These are phyloP conservation scores for Lachnellula suecica DNA, from an alignment of 2,329 filamentous ascomycete genomes.

Conservation along the genomic window DNA sequence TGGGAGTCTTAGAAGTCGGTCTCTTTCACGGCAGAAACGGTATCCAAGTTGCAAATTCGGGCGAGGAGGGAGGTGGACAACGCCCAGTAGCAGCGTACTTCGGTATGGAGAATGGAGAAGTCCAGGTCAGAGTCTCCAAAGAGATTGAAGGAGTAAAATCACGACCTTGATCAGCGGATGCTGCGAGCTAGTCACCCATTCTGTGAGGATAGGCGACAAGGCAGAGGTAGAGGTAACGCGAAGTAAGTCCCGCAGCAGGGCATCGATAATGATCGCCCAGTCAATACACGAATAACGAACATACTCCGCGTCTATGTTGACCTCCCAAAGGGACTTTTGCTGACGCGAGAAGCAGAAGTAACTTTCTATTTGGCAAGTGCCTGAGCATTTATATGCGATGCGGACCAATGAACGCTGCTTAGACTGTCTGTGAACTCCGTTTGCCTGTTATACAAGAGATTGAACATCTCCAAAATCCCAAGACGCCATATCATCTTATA, in stretches of 20 bases:
- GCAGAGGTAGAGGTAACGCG: no score
- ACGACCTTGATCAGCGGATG: conserved; percentile 15
- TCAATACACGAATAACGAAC: no score
- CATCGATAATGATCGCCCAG: no score
- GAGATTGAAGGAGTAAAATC: conserved; percentile 29
- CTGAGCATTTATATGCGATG: no score
- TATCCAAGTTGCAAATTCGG: conserved; percentile 59
- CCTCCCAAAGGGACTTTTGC: no score
- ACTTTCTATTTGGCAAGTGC: no score
- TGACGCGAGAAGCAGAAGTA: no score
- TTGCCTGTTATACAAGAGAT: neutral
- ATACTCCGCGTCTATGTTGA: no score
- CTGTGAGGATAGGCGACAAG: neutral
- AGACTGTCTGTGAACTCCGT: neutral
- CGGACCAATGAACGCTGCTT: no score
- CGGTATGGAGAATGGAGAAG: conserved; percentile 76
- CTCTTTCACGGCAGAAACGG: conserved; percentile 86
- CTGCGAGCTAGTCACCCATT: neutral
- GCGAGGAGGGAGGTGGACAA: conserved; percentile 68
- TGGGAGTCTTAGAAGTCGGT: conserved; percentile 88
- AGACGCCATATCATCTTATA: neutral
- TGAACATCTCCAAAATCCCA: neutral
- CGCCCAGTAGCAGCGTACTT: conserved; percentile 95
- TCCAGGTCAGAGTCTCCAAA: conserved; percentile 51
- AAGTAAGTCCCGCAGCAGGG: no score